phyloP scores from a whole-genome alignment of 108 stramenopile species.

The Cyclostephanos invisitatus region DNA sequence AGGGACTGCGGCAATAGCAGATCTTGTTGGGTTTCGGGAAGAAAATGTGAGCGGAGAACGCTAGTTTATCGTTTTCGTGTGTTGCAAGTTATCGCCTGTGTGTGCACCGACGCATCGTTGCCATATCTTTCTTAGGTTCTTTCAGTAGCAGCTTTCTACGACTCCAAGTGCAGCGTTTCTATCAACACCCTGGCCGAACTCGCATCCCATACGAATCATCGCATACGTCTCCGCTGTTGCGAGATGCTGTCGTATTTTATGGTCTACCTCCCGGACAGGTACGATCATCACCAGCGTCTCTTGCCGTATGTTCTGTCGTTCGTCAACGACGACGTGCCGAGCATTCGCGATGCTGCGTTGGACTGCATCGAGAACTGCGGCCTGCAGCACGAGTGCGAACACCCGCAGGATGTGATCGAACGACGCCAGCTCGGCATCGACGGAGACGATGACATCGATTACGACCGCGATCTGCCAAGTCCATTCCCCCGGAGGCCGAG shows the following conservation, averaged over 20 bases:
- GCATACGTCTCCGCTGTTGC: conserved; percentile 56
- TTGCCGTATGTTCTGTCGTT: conserved; percentile 78
- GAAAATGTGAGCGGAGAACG: conserved; percentile 53
- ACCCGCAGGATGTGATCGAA: conserved; percentile 72
- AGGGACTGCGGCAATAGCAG: conserved; percentile 72
- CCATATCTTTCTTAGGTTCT: conserved; percentile 45
- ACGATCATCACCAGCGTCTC: conserved; percentile 77
- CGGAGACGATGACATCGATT: conserved; percentile 64
- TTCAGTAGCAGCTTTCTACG: conserved; percentile 78
- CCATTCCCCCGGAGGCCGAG: conserved; percentile 69
- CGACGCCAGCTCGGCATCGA: conserved; percentile 75
- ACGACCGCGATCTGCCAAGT: conserved; percentile 50
- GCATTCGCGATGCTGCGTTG: conserved; percentile 27
- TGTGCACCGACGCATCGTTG: not conserved
- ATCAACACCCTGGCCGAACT: conserved; percentile 69
- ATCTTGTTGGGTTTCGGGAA: conserved; percentile 77
- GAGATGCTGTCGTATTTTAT: conserved; percentile 63
- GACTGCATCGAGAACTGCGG: conserved; percentile 60
- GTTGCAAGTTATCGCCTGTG: not conserved
- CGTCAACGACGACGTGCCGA: conserved; percentile 48
- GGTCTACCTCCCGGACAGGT: conserved; percentile 69
- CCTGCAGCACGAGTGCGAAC: conserved; percentile 65
- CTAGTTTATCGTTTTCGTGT: not conserved
- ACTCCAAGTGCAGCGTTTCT: conserved; percentile 40
- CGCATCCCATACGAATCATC: conserved; percentile 42